Conservation (phyloP, 1,284 basidiomycete species). For the Boletus albobrunnescens region DNA sequence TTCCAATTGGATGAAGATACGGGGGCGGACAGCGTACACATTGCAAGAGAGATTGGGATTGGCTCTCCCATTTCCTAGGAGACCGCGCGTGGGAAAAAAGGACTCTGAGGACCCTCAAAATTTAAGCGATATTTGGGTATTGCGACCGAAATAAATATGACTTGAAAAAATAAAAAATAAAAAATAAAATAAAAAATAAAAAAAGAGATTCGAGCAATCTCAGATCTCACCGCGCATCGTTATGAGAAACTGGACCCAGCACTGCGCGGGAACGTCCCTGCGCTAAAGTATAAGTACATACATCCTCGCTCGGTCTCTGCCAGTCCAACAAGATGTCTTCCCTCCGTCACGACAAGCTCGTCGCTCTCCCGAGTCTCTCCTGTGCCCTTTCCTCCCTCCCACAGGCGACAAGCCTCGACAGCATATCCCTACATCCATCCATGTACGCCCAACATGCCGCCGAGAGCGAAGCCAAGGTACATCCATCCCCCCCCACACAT, state of each 20-base stretch:
- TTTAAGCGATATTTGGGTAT: conserved; percentile 28
- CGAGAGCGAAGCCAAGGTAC: conserved; percentile 71
- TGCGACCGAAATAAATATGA: conserved; percentile 17
- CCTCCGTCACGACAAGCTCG: conserved; percentile 45
- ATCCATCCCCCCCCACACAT: too few relatives aligned
- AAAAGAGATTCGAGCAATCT: too few relatives aligned
- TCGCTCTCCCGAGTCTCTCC: conserved; percentile 67
- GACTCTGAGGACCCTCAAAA: conserved; percentile 23
- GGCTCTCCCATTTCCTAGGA: conserved; percentile 27
- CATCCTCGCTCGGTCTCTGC: neutral
- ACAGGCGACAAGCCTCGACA: conserved; percentile 62
- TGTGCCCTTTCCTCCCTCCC: conserved; percentile 62
- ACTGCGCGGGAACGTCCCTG: neutral
- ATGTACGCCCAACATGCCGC: conserved; percentile 64
- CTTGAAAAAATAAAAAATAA: neutral
- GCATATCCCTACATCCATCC: conserved; percentile 59
- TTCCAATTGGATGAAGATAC: neutral
- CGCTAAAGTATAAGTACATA: conserved; percentile 20
- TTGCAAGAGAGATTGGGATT: conserved; percentile 9
- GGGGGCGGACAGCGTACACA: too few relatives aligned
- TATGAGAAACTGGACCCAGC: conserved; percentile 22
- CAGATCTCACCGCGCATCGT: conserved; percentile 26
- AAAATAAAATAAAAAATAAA: too few relatives aligned
- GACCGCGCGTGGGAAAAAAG: conserved; percentile 22
- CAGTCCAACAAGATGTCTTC: conserved; percentile 13